Percentiles rank a stretch among this genome's conserved stretches.
Conservation (phyloP, 768 basidiomycete genomes). For the Guyanaporus albipodus region DNA sequence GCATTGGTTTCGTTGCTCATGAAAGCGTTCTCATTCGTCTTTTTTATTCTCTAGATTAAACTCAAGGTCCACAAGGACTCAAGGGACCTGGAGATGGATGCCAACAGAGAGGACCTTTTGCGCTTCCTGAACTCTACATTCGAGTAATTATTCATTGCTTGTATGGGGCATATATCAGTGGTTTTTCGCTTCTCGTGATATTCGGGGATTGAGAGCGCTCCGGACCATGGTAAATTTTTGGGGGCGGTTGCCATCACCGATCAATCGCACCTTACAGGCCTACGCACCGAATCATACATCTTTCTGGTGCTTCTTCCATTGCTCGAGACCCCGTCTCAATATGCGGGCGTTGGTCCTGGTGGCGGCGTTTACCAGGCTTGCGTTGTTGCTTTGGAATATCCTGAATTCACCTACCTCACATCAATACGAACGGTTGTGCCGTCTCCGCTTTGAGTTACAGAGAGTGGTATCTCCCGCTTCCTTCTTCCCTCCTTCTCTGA, state of each 20-base stretch:
- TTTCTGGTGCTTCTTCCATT: no score
- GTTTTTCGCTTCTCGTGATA: background rate
- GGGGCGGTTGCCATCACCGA: background rate
- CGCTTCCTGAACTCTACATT: conserved; percentile 55
- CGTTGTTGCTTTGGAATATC: no score
- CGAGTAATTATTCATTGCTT: conserved; percentile 8
- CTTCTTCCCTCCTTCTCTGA: no score
- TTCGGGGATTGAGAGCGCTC: background rate
- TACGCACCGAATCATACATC: background rate
- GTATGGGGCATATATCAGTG: background rate
- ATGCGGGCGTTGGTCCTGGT: no score
- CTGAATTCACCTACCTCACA: no score
- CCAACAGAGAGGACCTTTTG: conserved; percentile 49
- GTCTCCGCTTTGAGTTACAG: no score
- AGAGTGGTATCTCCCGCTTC: no score
- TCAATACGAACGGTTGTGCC: no score
- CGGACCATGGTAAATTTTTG: background rate
- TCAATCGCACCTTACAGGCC: background rate
- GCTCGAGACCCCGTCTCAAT: no score
- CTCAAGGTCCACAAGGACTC: conserved; percentile 60
- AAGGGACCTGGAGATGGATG: conserved; percentile 52
- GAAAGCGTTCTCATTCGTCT: background rate
- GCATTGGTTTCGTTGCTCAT: background rate
- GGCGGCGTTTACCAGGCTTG: no score
- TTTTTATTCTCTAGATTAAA: conserved; percentile 48